Evolutionary conservation across 176 grass and related monocot genomes (phyloP).

Genomic region (Oryza meridionalis): DNA sequence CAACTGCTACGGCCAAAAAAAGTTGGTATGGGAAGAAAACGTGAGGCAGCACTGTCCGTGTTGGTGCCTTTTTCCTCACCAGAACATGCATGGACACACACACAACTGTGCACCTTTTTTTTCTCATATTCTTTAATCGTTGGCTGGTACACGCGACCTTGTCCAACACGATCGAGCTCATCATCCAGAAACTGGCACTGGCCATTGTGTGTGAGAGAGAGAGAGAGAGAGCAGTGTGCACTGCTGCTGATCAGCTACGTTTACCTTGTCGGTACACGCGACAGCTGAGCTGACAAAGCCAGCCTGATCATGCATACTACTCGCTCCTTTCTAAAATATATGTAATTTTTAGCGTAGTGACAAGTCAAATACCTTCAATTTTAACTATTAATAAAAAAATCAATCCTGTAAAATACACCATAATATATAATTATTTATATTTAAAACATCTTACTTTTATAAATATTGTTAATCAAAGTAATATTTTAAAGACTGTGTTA

Average conservation of each 20-base stretch:
- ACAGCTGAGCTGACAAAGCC: background rate
- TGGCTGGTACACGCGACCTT: background rate
- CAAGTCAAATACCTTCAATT: too few species aligned
- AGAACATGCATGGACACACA: background rate
- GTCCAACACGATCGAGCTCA: background rate
- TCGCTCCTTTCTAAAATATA: too few species aligned
- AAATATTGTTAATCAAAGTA: too few species aligned
- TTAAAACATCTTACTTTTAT: too few species aligned
- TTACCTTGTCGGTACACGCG: constrained; percentile 14
- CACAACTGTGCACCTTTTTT: background rate
- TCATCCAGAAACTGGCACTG: background rate
- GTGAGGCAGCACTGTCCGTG: background rate
- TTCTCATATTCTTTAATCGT: background rate
- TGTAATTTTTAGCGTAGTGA: too few species aligned
- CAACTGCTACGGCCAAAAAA: too few species aligned
- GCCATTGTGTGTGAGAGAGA: background rate
- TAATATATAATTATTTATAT: too few species aligned
- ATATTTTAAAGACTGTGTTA: too few species aligned
- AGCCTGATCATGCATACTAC: background rate
- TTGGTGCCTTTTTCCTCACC: background rate
- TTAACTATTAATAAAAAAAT: too few species aligned
- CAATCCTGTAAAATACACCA: too few species aligned
- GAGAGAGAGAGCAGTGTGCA: background rate
- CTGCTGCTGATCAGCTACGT: background rate
- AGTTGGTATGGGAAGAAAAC: background rate